Conservation (phyloP, 495 filamentous ascomycete species). For the Acidiella bohemica region DNA sequence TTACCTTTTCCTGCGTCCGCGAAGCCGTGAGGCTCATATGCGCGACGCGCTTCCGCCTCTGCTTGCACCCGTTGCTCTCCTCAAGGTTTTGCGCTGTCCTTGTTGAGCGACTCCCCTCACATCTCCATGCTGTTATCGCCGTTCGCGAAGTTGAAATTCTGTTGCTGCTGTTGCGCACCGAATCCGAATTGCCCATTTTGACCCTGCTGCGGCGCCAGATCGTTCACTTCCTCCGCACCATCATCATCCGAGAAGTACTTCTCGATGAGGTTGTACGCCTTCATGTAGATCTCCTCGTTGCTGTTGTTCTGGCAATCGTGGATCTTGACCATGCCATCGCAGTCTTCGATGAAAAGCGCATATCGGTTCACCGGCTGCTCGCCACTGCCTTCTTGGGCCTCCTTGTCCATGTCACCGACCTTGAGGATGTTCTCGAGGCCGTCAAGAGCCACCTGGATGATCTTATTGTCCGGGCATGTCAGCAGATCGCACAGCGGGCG, state of each 20-base stretch:
- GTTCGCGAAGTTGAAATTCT: slow-evolving; percentile 86
- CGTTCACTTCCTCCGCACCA: slow-evolving; percentile 58
- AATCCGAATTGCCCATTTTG: slow-evolving; percentile 72
- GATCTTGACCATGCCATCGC: slow-evolving; percentile 99
- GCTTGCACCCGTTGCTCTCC: no score
- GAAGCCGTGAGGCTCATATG: no score
- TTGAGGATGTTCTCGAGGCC: slow-evolving; percentile 99
- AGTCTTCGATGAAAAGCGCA: slow-evolving; percentile 96
- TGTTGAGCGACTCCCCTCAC: slow-evolving; percentile 38
- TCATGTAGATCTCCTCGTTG: slow-evolving; percentile 99
- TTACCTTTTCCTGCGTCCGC: slow-evolving; percentile 9
- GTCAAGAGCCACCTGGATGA: slow-evolving; percentile 97
- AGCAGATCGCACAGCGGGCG: slow-evolving; percentile 95
- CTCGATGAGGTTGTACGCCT: slow-evolving; percentile 99
- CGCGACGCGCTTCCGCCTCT: no score
- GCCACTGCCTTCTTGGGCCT: slow-evolving; percentile 52
- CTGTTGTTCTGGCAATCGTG: slow-evolving; percentile 99
- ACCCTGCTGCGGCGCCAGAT: slow-evolving; percentile 49
- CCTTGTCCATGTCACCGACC: slow-evolving; percentile 98
- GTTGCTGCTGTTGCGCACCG: slow-evolving; percentile 60
- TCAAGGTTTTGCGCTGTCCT: no score
- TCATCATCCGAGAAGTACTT: slow-evolving; percentile 99
- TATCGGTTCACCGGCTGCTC: slow-evolving; percentile 85
- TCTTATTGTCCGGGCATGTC: slow-evolving; percentile 98
- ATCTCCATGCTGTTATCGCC: slow-evolving; percentile 93